Base-by-base conservation (phyloP, 148 eudicot species). In the Bassia scoparia region DNA sequence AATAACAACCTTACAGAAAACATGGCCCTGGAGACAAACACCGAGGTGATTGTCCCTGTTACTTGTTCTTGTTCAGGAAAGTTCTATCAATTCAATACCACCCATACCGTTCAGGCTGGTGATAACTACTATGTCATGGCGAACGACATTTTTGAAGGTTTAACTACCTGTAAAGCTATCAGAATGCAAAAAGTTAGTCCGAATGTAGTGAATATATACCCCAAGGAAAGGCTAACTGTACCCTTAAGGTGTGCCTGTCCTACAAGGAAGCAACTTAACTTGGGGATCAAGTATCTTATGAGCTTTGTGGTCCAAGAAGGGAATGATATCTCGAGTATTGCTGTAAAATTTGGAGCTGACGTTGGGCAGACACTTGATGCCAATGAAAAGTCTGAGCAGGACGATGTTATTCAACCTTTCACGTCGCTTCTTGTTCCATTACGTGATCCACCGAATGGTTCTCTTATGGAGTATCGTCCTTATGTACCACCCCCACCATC, bases 181-280 rank as follows among this genome's bases (percentile, higher is more conserved):
- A 64, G 75, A 65, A 84, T 33, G 31, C 88, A 89, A 55, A 89
- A 87, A 31, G 29, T 10, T 18, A 71, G 79, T 61, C 79, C 46
- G 9, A 44, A 83, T 3, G 26, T 53, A 7, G 75, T 55, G 1
- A 24, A 72, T n/a, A 73, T 89, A 38, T 49, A 29, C 37, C 31
- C 77, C 12, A 83, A 87, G 48, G 70, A 81, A 48, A 87, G 72
- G 34, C 71, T 94, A 24, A 68, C 38, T 26, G 83, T 95, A 61
- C 97, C 98, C 60, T 27, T 95, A 9, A 84, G 97, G 69, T 95
- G 98, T 76, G 97, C 93, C 55, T 95, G 98, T 81, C 98, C 97
- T 49, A 95, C 97, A 2, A 79, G 64, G 72, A 82, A 71, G 20
- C 98, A 95, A 63, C 76, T 61, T 41, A 80, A 74, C 18, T 50